These are phyloP conservation scores for Monilinia polystroma DNA, from an alignment of 2,329 filamentous ascomycete genomes.

Conservation along the genomic window DNA sequence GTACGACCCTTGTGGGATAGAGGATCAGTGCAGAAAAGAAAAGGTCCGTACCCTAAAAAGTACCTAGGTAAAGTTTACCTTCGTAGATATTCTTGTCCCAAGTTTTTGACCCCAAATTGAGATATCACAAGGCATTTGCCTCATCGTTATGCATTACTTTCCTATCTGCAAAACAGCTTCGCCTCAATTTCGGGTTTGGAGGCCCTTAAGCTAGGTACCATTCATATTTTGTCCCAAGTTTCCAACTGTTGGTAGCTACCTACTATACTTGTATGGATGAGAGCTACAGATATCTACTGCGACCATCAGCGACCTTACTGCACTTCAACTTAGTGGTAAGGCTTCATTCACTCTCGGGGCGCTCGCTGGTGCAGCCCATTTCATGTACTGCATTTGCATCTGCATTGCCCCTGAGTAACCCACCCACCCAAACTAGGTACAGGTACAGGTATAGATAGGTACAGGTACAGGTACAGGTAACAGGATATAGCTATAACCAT, in stretches of 20 bases:
- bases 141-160: conserved; percentile 8
- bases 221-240: conserved; percentile 18
- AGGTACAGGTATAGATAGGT: background rate
- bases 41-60: conserved; percentile 9
- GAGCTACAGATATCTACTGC: conserved; percentile 13
- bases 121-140: conserved; percentile 10
- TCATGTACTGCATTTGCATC: conserved; percentile 18
- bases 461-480: conserved; percentile 15
- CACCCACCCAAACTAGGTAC: background rate
- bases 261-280: conserved; percentile 3
- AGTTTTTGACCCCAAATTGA: conserved; percentile 9
- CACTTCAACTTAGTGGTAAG: conserved; percentile 17
- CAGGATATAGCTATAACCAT: conserved; percentile 13
- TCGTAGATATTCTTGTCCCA: background rate
- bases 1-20: conserved; percentile 11
- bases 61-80: background rate
- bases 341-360: conserved; percentile 15
- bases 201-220: conserved; percentile 2
- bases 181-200: conserved; percentile 15
- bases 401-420: conserved; percentile 19
- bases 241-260: conserved; percentile 20
- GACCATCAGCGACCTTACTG: conserved; percentile 12
- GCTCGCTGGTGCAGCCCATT: conserved; percentile 13
- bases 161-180: background rate
- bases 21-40: conserved; percentile 18